Evolutionary conservation across 768 basidiomycete genomes (phyloP).

Genomic region (Daedaleopsis sinensis): DNA sequence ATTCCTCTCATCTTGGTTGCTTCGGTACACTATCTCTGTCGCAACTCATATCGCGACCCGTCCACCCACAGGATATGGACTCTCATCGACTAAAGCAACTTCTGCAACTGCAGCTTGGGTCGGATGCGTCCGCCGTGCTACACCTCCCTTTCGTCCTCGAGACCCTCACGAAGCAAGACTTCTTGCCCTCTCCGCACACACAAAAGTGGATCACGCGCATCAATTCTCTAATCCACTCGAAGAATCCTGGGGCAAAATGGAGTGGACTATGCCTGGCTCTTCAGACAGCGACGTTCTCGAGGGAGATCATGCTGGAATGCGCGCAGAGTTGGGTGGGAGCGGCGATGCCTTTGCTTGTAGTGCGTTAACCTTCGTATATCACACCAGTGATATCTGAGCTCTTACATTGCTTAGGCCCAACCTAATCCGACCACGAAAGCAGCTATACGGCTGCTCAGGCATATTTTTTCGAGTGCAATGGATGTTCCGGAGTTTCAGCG

Average conservation of each 20-base stretch:
- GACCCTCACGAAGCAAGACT: constrained; percentile 52
- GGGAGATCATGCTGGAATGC: constrained; percentile 62
- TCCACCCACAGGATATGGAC: constrained; percentile 14
- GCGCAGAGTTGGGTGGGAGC: constrained; percentile 74
- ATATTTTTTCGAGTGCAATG: constrained; percentile 60
- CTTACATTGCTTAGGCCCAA: constrained; percentile 57
- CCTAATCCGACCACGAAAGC: constrained; percentile 60
- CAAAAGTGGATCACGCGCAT: constrained; percentile 79
- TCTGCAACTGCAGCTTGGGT: constrained; percentile 71
- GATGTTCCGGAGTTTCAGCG: constrained; percentile 81
- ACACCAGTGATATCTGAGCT: background rate
- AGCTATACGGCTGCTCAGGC: constrained; percentile 61
- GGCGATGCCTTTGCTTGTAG: constrained; percentile 67
- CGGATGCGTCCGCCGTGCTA: constrained; percentile 61
- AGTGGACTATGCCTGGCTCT: constrained; percentile 77
- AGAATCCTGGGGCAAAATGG: constrained; percentile 79
- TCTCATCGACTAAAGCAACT: constrained; percentile 60
- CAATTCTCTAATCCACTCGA: constrained; percentile 75
- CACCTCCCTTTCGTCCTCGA: constrained; percentile 64
- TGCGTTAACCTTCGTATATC: constrained; percentile 47
- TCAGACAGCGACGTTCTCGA: constrained; percentile 62
- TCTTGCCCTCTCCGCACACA: constrained; percentile 65
- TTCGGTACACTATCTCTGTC: background rate
- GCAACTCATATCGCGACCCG: too few species aligned
- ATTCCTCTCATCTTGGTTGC: background rate